Percentiles rank a stretch among this genome's conserved stretches.
Conservation (phyloP, 2,329 filamentous ascomycete species). For the Hortaea sp. region DNA sequence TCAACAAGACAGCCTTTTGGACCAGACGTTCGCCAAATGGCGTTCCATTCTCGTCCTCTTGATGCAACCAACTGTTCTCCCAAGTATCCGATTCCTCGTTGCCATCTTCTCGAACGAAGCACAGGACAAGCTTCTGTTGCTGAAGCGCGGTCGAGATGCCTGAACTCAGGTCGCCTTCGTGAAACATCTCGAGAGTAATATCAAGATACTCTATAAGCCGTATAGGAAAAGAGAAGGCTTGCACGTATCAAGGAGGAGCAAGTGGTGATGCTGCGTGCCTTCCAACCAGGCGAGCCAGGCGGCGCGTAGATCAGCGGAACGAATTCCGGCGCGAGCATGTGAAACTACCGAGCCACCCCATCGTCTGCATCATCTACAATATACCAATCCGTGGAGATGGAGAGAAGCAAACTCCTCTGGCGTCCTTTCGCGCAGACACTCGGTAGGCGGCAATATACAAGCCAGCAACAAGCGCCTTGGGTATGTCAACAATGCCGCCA, state of each 20-base stretch:
- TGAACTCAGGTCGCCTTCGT: conserved; percentile 66
- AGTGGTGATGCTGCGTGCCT: background rate
- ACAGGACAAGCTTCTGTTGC: conserved; percentile 67
- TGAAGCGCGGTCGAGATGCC: conserved; percentile 68
- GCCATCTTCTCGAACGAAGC: conserved; percentile 66
- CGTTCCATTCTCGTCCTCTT: background rate
- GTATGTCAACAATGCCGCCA: conserved; percentile 27
- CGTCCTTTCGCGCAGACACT: conserved; percentile 4
- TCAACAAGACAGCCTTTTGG: conserved; percentile 57
- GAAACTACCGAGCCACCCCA: background rate
- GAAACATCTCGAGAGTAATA: conserved; percentile 60
- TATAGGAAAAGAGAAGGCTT: background rate
- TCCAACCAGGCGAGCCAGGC: background rate
- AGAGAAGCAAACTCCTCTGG: conserved; percentile 11
- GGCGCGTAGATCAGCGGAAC: background rate
- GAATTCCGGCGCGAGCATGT: conserved; percentile 1
- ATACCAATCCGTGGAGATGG: conserved; percentile 7
- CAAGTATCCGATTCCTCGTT: conserved; percentile 51
- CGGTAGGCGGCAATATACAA: conserved; percentile 2
- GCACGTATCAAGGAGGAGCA: background rate
- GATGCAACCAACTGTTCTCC: conserved; percentile 24
- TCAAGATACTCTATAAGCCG: background rate
- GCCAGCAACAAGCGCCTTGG: conserved; percentile 7
- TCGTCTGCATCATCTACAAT: background rate
- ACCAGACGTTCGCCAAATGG: background rate